Percentiles rank a stretch among this genome's conserved stretches.
Conservation (phyloP, 2,329 filamentous ascomycete genomes). For the Pseudopithomyces chartarum region DNA sequence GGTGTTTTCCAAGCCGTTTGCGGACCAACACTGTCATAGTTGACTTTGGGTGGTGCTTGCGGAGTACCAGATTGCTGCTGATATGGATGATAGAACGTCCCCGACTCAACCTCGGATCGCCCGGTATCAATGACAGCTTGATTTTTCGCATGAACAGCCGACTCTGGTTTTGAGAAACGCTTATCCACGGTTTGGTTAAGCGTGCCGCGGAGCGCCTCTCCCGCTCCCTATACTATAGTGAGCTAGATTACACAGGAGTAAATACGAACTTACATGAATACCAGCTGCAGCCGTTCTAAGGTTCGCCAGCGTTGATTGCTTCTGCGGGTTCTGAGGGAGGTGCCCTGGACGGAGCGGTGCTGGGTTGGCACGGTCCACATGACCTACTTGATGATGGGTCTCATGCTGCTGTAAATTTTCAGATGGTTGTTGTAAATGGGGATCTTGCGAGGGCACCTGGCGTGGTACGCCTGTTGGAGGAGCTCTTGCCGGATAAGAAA, state of each 20-base stretch:
- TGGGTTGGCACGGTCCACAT: conserved; percentile 23
- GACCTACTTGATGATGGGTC: conserved; percentile 18
- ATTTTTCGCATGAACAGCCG: conserved; percentile 37
- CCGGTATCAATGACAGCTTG: conserved; percentile 38
- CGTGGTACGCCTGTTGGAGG: conserved; percentile 39
- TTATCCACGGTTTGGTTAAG: conserved; percentile 40
- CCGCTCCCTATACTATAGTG: conserved; percentile 30
- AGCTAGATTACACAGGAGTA: not conserved
- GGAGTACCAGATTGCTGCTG: not conserved
- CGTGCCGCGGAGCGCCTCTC: conserved; percentile 43
- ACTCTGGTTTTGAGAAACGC: conserved; percentile 28
- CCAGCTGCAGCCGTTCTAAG: conserved; percentile 41
- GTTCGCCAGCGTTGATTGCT: conserved; percentile 37
- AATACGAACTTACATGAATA: conserved; percentile 36
- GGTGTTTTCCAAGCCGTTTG: conserved; percentile 2
- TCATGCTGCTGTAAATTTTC: conserved; percentile 23
- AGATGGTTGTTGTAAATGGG: conserved; percentile 3
- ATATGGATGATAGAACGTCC: conserved; percentile 16
- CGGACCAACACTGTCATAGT: not conserved
- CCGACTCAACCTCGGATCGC: conserved; percentile 37
- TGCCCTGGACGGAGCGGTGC: conserved; percentile 29
- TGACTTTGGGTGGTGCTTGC: not conserved
- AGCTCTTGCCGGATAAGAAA: conserved; percentile 41
- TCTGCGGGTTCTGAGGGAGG: conserved; percentile 18
- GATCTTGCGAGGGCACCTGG: conserved; percentile 24